Base-by-base conservation (phyloP, 2,329 filamentous ascomycete species). In the Pseudocercospora macadamiae region DNA sequence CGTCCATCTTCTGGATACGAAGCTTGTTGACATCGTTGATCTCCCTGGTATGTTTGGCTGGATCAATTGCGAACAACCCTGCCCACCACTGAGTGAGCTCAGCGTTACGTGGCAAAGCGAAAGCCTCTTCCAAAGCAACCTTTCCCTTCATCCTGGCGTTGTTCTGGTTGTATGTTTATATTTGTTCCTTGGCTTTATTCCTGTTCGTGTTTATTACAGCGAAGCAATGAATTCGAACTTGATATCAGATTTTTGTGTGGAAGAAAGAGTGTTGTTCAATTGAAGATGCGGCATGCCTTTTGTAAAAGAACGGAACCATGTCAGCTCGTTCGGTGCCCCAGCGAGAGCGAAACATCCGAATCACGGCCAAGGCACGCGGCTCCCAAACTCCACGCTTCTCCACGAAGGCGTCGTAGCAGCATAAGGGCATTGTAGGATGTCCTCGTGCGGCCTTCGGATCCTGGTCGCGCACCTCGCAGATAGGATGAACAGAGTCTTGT, bases 51-150 rank as follows among this genome's bases (percentile, higher is more conserved):
- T 87, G 84, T 70, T 82, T 83, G 9, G 84, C 82, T 1, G 82
- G 76, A 63, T 87, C 80, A n/a, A 81, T 76, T 12, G 83, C 80
- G 68, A 87, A 88, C 19, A 87, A 71, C 3, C 76, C 73, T 1
- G 85, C 86, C 84, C 84, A 86, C 83, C 84, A 86, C 65, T 76
- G 75, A 4, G 82, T 84, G 71, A 82, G 82, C 62, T 86, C 82
- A 45, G 80, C 76, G 61, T 86, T 79, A 30, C 83, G 79, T 44
- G 86, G 83, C 5, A 86, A 77, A 60, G 81, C 82, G 62, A 86
- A 87, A 12, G 84, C 83, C 73, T 87, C 85, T 70, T 87, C 85
- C 19, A 87, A 76, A 10, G 82, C 82, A 58, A 87, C 79, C 63
- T 88, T 87, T 60, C 85, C 85, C 47, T 60, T 60, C 57, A 60